Base-by-base conservation (phyloP, 2,329 filamentous ascomycete species). In the Diaporthe amygdali region DNA sequence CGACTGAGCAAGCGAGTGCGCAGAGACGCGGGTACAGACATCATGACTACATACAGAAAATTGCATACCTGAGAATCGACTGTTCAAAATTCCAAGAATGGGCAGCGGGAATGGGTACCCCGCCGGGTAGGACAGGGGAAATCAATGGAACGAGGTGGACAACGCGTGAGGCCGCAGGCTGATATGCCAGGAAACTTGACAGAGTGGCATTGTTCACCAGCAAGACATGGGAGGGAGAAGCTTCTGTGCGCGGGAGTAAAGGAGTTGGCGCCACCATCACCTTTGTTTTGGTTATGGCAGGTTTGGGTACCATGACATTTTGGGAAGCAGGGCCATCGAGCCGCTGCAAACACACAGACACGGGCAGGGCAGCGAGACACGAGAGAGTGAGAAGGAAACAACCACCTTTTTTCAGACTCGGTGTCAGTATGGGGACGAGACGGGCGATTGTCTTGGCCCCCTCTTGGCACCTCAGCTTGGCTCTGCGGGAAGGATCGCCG, bases 401-500 rank as follows among this genome's bases (percentile, higher is more conserved):
- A n/a, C 9, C 32, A 37, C 54, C 59, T 44, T 2, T 22, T 56
- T 47, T 59, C 25, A 59, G 66, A 68, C 22, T 68, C 66, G 66
- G 66, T 68, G 66, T 56, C 66, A 51, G 66, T 34, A 25, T 30
- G 22, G 44, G 44, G 59, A 49, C 52, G 34, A 59, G 66, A 59
- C 52, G 39, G 27, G 52, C 41, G 27, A 51, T 27, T 34, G 66
- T 30, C 66, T 68, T 59, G 66, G 52, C 66, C 25, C 44, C 25
- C 12, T 37, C 66, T 59, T 68, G 52, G 52, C 66, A 51, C 66
- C 52, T 68, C 66, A 41, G 52, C 66, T 68, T 68, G 66, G 66
- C 66, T 68, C 22, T 49, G 52, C 66, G 49, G 66, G 66, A 59
- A 49, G 34, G 59, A 64, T 64, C 44, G 44, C 44, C 47, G n/a